phyloP scores from a whole-genome alignment of 768 basidiomycete genomes.

The Mycena vitilis region DNA sequence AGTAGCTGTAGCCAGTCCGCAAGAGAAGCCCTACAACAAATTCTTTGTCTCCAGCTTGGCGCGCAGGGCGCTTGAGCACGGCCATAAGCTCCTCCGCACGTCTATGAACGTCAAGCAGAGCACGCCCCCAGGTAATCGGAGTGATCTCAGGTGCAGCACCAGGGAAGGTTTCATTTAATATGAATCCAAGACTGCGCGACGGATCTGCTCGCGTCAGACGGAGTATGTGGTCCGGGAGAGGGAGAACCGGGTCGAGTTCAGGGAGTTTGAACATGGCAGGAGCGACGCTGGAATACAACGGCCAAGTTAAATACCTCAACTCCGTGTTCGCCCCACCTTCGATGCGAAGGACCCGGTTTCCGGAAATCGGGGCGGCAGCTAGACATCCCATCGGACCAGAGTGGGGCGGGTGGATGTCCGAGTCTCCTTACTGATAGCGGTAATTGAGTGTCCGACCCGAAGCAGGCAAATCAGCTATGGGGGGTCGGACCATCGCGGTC shows the following conservation, averaged over 20 bases:
- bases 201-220: slow-evolving; percentile 7
- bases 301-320: no score
- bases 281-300: no score
- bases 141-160: neutral
- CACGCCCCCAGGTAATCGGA: slow-evolving; percentile 6
- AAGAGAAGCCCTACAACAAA: slow-evolving; percentile 15
- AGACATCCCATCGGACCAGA: no score
- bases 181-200: slow-evolving; percentile 7
- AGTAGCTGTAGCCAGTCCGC: slow-evolving; percentile 21
- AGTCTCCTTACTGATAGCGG: no score
- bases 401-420: no score
- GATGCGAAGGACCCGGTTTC: no score
- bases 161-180: neutral
- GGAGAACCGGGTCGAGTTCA: slow-evolving; percentile 7
- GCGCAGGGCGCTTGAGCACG: neutral
- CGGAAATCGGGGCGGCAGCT: no score
- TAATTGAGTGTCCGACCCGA: no score
- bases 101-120: slow-evolving; percentile 10
- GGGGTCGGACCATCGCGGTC: no score
- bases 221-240: slow-evolving; percentile 21
- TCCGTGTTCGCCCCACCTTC: no score
- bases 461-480: no score
- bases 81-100: slow-evolving; percentile 15
- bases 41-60: slow-evolving; percentile 3
- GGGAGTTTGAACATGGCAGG: neutral